A percentile compares a stretch with the other conserved stretches of the same genome.
Conservation (phyloP, 2,329 filamentous ascomycete genomes). For the Zymoseptoria pseudotritici region DNA sequence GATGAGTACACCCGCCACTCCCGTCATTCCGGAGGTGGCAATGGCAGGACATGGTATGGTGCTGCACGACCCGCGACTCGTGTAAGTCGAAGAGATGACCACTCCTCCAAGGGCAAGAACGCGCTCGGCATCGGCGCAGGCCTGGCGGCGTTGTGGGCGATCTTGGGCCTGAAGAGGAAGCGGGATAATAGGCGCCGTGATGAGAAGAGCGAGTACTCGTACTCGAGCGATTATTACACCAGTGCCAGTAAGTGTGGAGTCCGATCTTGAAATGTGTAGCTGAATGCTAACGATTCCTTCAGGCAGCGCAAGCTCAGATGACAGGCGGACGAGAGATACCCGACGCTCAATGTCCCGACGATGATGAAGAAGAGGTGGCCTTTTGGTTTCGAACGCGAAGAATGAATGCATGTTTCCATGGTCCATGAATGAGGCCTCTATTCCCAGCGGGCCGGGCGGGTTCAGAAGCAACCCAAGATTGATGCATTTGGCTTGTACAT, state of each 20-base stretch:
- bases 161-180: conserved; percentile 40
- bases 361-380: conserved; percentile 6
- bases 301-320: conserved; percentile 21
- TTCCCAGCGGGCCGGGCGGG: neutral
- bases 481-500: conserved; percentile 3
- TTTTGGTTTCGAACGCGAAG: conserved; percentile 1
- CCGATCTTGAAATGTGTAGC: no score
- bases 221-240: conserved; percentile 41
- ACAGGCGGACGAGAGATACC: conserved; percentile 16
- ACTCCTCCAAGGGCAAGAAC: conserved; percentile 21
- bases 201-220: conserved; percentile 37
- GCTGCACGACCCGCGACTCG: conserved; percentile 25
- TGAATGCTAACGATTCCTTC: conserved; percentile 9
- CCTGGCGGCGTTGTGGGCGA: conserved; percentile 38
- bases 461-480: neutral
- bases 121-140: conserved; percentile 34
- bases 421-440: neutral
- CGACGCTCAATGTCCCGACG: conserved; percentile 9
- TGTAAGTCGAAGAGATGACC: conserved; percentile 30
- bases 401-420: neutral
- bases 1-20: conserved; percentile 56
- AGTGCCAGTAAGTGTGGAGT: conserved; percentile 38
- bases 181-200: conserved; percentile 28
- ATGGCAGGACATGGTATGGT: conserved; percentile 43
- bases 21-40: conserved; percentile 35